Evolutionary conservation across 2,329 filamentous ascomycete species (phyloP), one percentile per base, ranked within the genome.

Genomic region (Xylaria sp.): DNA sequence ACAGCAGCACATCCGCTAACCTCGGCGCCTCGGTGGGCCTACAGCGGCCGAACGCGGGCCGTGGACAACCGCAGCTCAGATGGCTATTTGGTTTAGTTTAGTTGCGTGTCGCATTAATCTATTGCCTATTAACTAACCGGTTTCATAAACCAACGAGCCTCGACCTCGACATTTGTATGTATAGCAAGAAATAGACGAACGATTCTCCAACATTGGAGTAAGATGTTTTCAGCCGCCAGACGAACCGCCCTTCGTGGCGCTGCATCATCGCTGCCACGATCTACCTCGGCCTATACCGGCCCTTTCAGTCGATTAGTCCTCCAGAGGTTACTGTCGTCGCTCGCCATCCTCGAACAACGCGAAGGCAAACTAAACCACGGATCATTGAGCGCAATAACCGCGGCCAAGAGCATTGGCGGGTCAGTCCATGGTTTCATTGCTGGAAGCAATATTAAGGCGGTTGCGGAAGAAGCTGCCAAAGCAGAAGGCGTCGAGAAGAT

Each of bases 401-500:
- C 96, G 9, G 95, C 94, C 23, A 87, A 91, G 80, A 94, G 94
- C 80, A 82, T 98, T 8, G 95, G 95, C 64, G 95, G 94, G 4
- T 83, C 91, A 6, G 86, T 99, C 60, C 94, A 95, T 71, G 96
- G 87, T 18, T 96, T 99, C 75, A 83, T 98, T 60, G 96, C 96
- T 36, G 96, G 96, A 30, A 88, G 85, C 75, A 91, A 89, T 76
- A 90, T 92, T 72, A 93, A 94, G 81, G 77, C 81, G 63, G 91
- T 90, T 7, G 96, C 94, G 60, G 90, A 92, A 65, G 90, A 97
- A 81, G 94, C 92, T 28, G 92, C 94, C 71, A 97, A 97, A 82
- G 90, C 97, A 45, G 89, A 93, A 72, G 96, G 96, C 32, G 83
- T 99, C 46, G 93, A 97, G 76, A 98, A 97, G 85, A 89, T 99